phyloP scores from a whole-genome alignment of 352 stramenopile species.

The Phytopythium kandeliae region DNA sequence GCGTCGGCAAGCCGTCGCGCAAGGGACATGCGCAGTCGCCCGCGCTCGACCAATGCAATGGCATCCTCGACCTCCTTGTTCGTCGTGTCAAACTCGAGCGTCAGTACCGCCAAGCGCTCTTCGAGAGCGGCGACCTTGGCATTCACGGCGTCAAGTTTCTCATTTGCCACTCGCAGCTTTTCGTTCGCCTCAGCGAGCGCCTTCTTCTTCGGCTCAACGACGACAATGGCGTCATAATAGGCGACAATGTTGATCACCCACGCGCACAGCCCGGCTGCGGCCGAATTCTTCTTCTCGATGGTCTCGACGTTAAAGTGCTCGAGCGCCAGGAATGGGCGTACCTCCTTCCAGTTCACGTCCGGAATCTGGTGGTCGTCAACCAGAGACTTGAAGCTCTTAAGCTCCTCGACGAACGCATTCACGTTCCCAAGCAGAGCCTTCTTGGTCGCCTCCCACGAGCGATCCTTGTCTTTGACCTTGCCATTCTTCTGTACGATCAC shows the following conservation, averaged over 20 bases:
- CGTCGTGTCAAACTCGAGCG: slow-evolving; percentile 80
- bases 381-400: slow-evolving; percentile 77
- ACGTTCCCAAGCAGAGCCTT: slow-evolving; percentile 91
- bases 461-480: slow-evolving; percentile 93
- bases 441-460: slow-evolving; percentile 91
- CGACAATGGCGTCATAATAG: slow-evolving; percentile 94
- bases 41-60: slow-evolving; percentile 79
- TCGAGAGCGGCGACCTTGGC: slow-evolving; percentile 88
- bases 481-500: slow-evolving; percentile 88
- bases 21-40: slow-evolving; percentile 88
- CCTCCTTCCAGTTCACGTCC: slow-evolving; percentile 79
- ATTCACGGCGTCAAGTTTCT: slow-evolving; percentile 83
- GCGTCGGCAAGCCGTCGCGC: slow-evolving; percentile 88
- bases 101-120: slow-evolving; percentile 73
- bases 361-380: slow-evolving; percentile 65
- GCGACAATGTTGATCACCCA: slow-evolving; percentile 91
- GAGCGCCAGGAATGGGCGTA: slow-evolving; percentile 70
- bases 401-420: slow-evolving; percentile 90
- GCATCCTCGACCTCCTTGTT: slow-evolving; percentile 89
- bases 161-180: slow-evolving; percentile 81
- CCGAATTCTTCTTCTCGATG: slow-evolving; percentile 85
- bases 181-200: slow-evolving; percentile 71
- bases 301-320: slow-evolving; percentile 77
- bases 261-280: slow-evolving; percentile 63
- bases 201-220: slow-evolving; percentile 91